phyloP scores from a whole-genome alignment of 768 basidiomycete species.

The Russula lepida region DNA sequence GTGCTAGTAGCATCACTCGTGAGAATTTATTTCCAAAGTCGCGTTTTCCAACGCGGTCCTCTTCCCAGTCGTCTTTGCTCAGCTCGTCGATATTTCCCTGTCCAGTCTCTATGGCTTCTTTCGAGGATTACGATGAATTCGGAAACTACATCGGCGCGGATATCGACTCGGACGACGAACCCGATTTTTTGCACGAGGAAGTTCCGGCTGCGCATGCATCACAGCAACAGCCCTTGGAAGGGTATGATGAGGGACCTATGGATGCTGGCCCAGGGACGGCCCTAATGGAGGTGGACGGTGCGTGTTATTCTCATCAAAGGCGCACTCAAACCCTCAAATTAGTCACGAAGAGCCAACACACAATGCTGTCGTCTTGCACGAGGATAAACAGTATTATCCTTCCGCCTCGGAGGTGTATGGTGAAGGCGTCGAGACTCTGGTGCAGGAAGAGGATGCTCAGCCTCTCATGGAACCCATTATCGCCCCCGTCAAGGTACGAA shows the following conservation, averaged over 20 bases:
- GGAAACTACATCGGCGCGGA: conserved; percentile 98
- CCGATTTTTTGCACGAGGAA: conserved; percentile 43
- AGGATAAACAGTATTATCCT: conserved; percentile 98
- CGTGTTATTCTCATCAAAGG: conserved; percentile 16
- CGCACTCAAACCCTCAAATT: not conserved
- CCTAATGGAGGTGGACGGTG: conserved; percentile 83
- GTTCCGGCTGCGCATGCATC: conserved; percentile 34
- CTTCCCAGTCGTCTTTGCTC: not conserved
- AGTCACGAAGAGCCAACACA: conserved; percentile 54
- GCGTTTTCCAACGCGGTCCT: conserved; percentile 5
- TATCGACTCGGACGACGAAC: conserved; percentile 80
- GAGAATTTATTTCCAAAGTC: conserved; percentile 10
- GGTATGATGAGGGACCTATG: conserved; percentile 65
- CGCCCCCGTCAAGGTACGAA: conserved; percentile 89
- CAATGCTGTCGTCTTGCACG: conserved; percentile 83
- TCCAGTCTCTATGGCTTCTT: conserved; percentile 39
- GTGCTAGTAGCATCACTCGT: not conserved
- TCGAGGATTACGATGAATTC: conserved; percentile 86
- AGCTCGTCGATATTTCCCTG: not conserved
- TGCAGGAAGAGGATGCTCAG: conserved; percentile 97
- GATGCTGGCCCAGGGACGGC: conserved; percentile 44
- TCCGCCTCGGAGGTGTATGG: conserved; percentile 90
- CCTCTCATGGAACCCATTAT: conserved; percentile 92
- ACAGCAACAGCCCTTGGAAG: conserved; percentile 56
- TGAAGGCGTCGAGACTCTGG: conserved; percentile 86